These are phyloP conservation scores for Copromyces sp. DNA, from an alignment of 495 filamentous ascomycete species.

Conservation along the genomic window DNA sequence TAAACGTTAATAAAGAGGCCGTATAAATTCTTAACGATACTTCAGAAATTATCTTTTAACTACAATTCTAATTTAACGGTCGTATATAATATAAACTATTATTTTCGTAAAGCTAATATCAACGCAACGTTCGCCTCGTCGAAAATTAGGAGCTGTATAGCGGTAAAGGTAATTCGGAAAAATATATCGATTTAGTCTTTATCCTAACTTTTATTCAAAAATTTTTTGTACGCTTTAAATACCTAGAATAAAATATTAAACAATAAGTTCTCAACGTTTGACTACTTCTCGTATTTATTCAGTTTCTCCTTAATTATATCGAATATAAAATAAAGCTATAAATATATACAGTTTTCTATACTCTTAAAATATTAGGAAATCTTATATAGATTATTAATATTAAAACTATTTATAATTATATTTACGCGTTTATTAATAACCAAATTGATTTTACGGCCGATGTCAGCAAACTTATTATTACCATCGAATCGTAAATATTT, in stretches of 20 bases:
- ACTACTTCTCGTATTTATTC: conserved; percentile 4
- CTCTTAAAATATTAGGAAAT: conserved; percentile 21
- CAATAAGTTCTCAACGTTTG: conserved; percentile 16
- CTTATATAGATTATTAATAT: not conserved
- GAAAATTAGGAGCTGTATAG: conserved; percentile 17
- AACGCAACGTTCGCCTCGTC: conserved; percentile 16
- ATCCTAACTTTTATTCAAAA: conserved; percentile 8
- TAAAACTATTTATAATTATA: conserved; percentile 9
- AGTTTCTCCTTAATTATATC: conserved; percentile 19
- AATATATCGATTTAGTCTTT: conserved; percentile 9
- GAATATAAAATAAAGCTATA: conserved; percentile 34
- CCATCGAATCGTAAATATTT: conserved; percentile 21
- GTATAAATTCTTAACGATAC: conserved; percentile 22
- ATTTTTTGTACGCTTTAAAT: conserved; percentile 28
- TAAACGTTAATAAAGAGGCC: conserved; percentile 28
- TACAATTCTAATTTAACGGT: conserved; percentile 1
- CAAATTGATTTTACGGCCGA: conserved; percentile 29
- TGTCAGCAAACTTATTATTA: conserved; percentile 20
- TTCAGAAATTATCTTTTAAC: conserved; percentile 10
- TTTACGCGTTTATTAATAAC: conserved; percentile 26
- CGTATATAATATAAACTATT: not conserved
- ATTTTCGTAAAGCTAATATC: conserved; percentile 3
- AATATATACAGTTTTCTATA: conserved; percentile 36
- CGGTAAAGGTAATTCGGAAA: conserved; percentile 20
- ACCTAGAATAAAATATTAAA: conserved; percentile 18